Evolutionary conservation across 306 rosid species (phyloP), one percentile per base, ranked within the genome.

Genomic region (Styphnolobium japonicum): DNA sequence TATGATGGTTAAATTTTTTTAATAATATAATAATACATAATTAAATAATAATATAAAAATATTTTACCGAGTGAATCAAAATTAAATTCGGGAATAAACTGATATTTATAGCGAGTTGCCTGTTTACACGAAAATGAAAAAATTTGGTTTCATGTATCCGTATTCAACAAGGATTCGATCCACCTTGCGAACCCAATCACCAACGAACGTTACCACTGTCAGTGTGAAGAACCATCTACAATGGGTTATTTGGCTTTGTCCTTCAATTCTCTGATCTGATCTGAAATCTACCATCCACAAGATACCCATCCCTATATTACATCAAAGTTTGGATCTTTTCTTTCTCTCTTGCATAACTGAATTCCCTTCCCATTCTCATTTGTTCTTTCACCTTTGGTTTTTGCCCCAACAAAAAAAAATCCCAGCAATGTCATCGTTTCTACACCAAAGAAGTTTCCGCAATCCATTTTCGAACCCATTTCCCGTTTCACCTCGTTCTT

Each of bases 381-480:
- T 46, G 1, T 46, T 46, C 52, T 48, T 34, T 76, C 66, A 31
- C 51, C 2, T 63, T 52, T 7, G n/a, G 36, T 31, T 8, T 0
- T 36, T 51, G 52, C 0, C 27, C 73, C 4, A 0, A 2, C 5
- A 21, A 27, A 58, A 10, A n/a, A n/a, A n/a, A n/a, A n/a, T n/a
- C 34, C 10, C 19, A 49, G 36, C 72, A 73, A 91, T 95, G 99
- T 82, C 97, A 21, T 73, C 87, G 21, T 81, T 91, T 67, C 86
- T 96, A 12, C 96, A 96, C 81, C 99, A 96, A 75, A 82, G 98
- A 85, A 42, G 82, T 4, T 62, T 85, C 62, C 85, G 87, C 53
- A 90, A 83, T 67, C 85, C 96, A 0, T 81, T 95, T 6, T 77
- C 94, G n/a, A 73, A 81, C 81, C 83, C 86, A 29, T 68, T 60